Percentiles rank a stretch among this genome's conserved stretches.
phyloP scores from a whole-genome alignment of 2,329 filamentous ascomycete genomes.

The Cercospora beticola region DNA sequence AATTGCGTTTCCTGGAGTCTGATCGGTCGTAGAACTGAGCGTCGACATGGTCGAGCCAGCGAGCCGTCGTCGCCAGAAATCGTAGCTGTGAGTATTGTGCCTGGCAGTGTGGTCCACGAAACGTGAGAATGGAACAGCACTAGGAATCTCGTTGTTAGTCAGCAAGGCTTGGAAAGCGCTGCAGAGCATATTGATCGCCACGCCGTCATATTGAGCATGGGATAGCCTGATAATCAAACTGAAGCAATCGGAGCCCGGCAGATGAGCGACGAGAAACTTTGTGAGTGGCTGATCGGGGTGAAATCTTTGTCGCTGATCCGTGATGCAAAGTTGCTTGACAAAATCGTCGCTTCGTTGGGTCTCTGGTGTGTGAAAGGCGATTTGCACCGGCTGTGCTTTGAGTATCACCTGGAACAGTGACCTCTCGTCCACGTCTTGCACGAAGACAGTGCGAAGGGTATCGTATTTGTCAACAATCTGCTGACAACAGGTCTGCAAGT shows the following conservation, averaged over 20 bases:
- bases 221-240: neutral
- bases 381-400: neutral
- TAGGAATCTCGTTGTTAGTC: neutral
- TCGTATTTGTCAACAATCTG: neutral
- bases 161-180: neutral
- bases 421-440: neutral
- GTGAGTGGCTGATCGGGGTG: neutral
- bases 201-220: neutral
- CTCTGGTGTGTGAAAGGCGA: neutral
- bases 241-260: neutral
- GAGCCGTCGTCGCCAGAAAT: neutral
- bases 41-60: neutral
- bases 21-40: neutral
- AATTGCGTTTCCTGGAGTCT: neutral
- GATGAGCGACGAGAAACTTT: neutral
- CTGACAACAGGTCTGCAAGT: neutral
- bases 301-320: neutral
- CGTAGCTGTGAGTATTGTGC: neutral
- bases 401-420: neutral
- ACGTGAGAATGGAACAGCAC: neutral
- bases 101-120: neutral
- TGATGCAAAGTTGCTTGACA: neutral
- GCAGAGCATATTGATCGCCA: neutral
- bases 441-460: neutral
- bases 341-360: neutral